A percentile compares a stretch with the other conserved stretches of the same genome.
Conservation (phyloP, 2,329 filamentous ascomycete species). For the Ceratocystis ficicola region DNA sequence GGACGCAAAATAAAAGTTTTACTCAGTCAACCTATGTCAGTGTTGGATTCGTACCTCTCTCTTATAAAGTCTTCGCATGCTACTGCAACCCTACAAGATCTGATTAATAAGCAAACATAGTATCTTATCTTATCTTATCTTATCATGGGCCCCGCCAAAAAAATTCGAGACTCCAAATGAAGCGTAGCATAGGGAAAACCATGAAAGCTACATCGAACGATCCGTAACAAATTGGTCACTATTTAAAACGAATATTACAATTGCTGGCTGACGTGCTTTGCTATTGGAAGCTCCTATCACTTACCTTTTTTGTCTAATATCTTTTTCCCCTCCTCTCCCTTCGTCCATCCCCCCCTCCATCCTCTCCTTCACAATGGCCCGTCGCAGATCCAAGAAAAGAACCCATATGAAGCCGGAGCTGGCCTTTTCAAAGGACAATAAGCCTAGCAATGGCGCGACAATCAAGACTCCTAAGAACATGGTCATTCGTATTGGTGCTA, state of each 20-base stretch:
- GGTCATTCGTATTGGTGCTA: slow-evolving; percentile 93
- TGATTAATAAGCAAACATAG: slow-evolving; percentile 1
- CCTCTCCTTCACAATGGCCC: slow-evolving; percentile 50
- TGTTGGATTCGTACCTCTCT: neutral
- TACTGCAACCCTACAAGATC: too few relatives aligned
- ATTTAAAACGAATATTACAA: neutral
- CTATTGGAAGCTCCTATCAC: neutral
- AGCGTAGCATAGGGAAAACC: neutral
- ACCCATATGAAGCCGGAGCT: slow-evolving; percentile 63
- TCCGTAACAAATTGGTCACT: neutral
- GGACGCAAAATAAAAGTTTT: neutral
- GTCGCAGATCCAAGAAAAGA: slow-evolving; percentile 72
- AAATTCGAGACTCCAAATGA: slow-evolving; percentile 18
- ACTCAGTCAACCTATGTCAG: neutral
- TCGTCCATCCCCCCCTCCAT: neutral
- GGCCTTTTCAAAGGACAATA: slow-evolving; percentile 40
- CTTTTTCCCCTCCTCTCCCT: neutral
- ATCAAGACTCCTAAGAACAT: slow-evolving; percentile 79
- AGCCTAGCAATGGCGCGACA: slow-evolving; percentile 49
- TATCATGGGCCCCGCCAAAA: slow-evolving; percentile 20
- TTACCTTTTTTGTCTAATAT: neutral
- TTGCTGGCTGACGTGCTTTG: neutral
- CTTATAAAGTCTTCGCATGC: too few relatives aligned
- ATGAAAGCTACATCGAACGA: neutral
- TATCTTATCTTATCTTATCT: slow-evolving; percentile 22